Evolutionary conservation across 2,329 filamentous ascomycete species (phyloP), one percentile per base, ranked within the genome.

Genomic region (Phialocephala subalpina): DNA sequence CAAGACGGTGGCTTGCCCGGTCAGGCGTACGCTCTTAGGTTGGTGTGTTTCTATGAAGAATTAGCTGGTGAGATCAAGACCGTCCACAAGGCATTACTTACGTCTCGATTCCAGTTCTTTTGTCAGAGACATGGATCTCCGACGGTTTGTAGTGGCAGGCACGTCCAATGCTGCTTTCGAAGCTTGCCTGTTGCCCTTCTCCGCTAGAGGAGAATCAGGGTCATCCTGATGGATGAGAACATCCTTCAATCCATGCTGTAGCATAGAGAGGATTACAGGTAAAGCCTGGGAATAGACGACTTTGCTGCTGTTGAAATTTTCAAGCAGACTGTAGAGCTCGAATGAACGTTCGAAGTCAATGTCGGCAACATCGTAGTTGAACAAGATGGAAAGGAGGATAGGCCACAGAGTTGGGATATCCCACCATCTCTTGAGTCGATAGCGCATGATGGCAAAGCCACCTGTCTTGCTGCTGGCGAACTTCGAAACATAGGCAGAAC

Each of bases 381-480:
- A 97, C 2, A 99, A 79, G 25, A 98, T 91, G 61, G 92, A 90
- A 78, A 99, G 92, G 75, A 92, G 94, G 52, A 96, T 90, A 0
- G 91, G 89, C 96, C 96, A 98, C 29, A 98, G 79, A 0, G 89
- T 87, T 2, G 94, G 87, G 18, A 94, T 86, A 73, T 92, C 90
- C 95, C 96, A 99, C 89, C 94, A 97, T 73, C 90, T 84, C 74
- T 90, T 93, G 3, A 99, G 80, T 36, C 93, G 87, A 73, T 92
- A 87, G 42, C 91, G 91, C 87, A 98, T 90, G 68, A 97, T 91
- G 38, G 85, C 84, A 76, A 97, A 97, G 1, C 97, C 97, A 35
- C 93, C 93, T 12, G 91, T 93, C 79, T 97, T 97, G 16, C 94
- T 97, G 16, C 94, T 97, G 0, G 90, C 85, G 71, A 99, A 97